Percentiles rank a stretch among this genome's conserved stretches.
phyloP scores from a whole-genome alignment of 768 basidiomycete species.

The Amanita exitialis region DNA sequence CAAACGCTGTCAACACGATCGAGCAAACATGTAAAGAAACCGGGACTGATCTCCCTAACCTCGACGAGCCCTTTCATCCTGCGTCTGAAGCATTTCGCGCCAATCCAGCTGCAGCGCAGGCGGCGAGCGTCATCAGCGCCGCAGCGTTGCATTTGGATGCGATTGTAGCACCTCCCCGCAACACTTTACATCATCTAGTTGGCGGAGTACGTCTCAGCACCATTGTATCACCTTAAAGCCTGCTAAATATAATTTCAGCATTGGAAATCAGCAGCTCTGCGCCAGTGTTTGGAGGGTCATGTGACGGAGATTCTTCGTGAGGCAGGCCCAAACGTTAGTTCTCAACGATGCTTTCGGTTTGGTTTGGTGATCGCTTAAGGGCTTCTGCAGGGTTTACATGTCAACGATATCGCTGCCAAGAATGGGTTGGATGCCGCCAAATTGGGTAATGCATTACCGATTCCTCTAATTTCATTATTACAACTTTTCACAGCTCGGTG shows the following conservation, averaged over 20 bases:
- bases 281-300: constrained; percentile 14
- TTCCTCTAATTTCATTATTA: not conserved
- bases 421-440: constrained; percentile 21
- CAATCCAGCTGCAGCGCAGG: constrained; percentile 10
- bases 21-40: constrained; percentile 7
- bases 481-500: constrained; percentile 11
- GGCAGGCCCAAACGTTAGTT: constrained; percentile 19
- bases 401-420: constrained; percentile 24
- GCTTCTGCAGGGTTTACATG: constrained; percentile 22
- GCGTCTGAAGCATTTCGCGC: constrained; percentile 13
- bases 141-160: constrained; percentile 18
- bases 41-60: constrained; percentile 11
- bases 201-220: constrained; percentile 5
- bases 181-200: constrained; percentile 8
- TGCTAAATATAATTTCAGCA: constrained; percentile 8
- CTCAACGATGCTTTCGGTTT: not conserved
- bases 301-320: constrained; percentile 22
- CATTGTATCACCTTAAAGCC: not conserved
- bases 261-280: constrained; percentile 15
- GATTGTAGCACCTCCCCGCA: constrained; percentile 10
- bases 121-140: constrained; percentile 12
- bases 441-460: constrained; percentile 9
- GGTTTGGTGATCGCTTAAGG: not conserved
- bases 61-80: constrained; percentile 13
- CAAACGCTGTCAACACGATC: constrained; percentile 1